Base-by-base conservation (phyloP, 2,329 filamentous ascomycete genomes). In the Diaporthe sp. region DNA sequence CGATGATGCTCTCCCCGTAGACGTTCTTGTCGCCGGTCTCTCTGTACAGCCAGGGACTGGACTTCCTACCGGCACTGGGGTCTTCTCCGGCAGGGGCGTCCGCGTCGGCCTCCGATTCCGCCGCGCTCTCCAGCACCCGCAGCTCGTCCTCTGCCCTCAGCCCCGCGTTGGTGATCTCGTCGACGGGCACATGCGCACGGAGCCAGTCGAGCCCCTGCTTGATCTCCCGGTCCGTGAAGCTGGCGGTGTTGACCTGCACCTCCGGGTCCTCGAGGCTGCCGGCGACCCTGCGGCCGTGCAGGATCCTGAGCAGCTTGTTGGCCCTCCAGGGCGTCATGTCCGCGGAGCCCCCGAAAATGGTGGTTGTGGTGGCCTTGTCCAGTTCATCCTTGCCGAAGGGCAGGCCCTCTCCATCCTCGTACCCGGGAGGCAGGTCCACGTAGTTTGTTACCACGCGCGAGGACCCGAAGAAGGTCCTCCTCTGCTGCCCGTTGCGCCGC, bases 61-160 rank as follows among this genome's bases (percentile, higher is more conserved):
- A 65, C 49, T 42, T 69, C 44, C 2, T 77, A 9, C 77, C 62
- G 51, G 77, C 74, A 19, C 78, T 68, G 9, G 62, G 61, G 72
- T 81, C 78, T 17, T 79, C 77, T 42, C 79, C 77, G 7, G n/a
- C 17, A 22, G 17, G 34, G 4, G 57, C 77, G 37, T 74, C 75
- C 78, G 80, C 80, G 71, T 80, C 78, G 68, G 71, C 78, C 62
- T 71, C 65, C 77, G 75, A 42, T 58, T 76, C 73, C 78, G 76
- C 34, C 73, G 74, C 65, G 77, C 75, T 65, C 76, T 92, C 90
- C 77, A 92, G 81, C 74, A 85, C 85, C 28, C 84, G 85, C 69
- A 93, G 86, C 83, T 93, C 91, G 74, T 92, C 89, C 82, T 93
- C 91, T 19, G 91, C 91, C 67, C 91, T 86, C 70, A 92, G 83